Percentiles rank a stretch among this genome's conserved stretches.
These are phyloP conservation scores for Acrocalymma vagum DNA, from an alignment of 2,329 filamentous ascomycete species.

Conservation along the genomic window DNA sequence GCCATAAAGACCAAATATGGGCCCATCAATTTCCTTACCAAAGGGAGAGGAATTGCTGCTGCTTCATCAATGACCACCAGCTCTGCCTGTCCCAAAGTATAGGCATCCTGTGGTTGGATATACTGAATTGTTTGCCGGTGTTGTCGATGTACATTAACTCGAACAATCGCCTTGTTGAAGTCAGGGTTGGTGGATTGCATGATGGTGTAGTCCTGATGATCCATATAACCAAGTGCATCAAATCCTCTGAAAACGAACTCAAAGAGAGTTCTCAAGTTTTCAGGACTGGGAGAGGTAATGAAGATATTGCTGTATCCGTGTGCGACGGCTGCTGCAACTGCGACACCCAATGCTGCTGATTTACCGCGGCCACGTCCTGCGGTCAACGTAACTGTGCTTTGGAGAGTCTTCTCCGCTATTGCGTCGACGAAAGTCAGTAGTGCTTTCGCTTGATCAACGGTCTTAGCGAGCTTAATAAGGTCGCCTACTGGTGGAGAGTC, in stretches of 20 bases:
- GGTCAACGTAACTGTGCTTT: conserved; percentile 92
- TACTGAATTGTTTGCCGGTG: conserved; percentile 99
- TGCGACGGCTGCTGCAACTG: conserved; percentile 91
- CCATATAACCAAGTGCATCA: conserved; percentile 89
- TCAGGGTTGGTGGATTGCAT: conserved; percentile 98
- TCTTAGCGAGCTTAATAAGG: conserved; percentile 84
- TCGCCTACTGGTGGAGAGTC: conserved; percentile 89
- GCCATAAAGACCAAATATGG: conserved; percentile 99
- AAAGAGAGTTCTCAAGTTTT: conserved; percentile 98
- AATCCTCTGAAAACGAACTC: conserved; percentile 99
- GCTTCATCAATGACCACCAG: conserved; percentile 97
- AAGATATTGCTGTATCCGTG: conserved; percentile 99
- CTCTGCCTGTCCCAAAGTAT: conserved; percentile 94
- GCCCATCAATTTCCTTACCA: conserved; percentile 93
- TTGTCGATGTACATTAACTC: conserved; percentile 93
- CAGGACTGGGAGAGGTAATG: conserved; percentile 95
- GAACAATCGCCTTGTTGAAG: conserved; percentile 98
- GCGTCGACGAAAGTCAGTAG: conserved; percentile 97
- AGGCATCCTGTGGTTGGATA: conserved; percentile 94
- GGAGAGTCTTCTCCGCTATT: conserved; percentile 93
- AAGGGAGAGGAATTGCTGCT: conserved; percentile 90
- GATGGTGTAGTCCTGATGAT: conserved; percentile 97
- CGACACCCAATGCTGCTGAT: conserved; percentile 93
- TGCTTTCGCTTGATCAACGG: conserved; percentile 94
- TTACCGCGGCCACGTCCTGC: conserved; percentile 95